Evolutionary conservation across 2,329 filamentous ascomycete species (phyloP), one percentile per base, ranked within the genome.

Genomic region (Ambrosiella cleistominuta): DNA sequence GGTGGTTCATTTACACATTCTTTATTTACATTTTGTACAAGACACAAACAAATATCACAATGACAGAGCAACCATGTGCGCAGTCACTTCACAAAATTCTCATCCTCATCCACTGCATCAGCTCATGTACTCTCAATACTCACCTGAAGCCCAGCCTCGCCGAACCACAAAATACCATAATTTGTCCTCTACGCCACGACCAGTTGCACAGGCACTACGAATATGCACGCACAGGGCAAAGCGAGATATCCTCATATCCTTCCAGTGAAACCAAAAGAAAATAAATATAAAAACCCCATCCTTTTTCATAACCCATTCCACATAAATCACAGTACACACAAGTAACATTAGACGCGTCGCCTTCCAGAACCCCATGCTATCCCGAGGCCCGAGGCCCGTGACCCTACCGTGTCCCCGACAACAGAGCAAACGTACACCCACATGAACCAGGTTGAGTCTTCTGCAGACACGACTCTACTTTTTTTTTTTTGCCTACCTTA

Each of bases 171-270:
- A 27, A 27, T 27, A 27, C 27, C 27, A 11, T 42, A 12, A 4
- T n/a, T 12, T 11, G 39, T 5, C 47, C 19, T n/a, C 19, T 35
- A 7, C 15, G 8, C 47, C 8, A 51, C 8, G 13, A 37, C 47
- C 27, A 9, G 9, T 51, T 19, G 47, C 19, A 51, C 47, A 51
- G 15, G 19, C 1, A 27, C 3, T 27, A 13, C 44, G 7, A 17
- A 47, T 47, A 47, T 51, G 47, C 47, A 51, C 47, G 47, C 47
- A 51, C 47, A 51, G 47, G 47, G 47, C 4, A 51, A 51, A 51
- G 47, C 47, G 47, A 51, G 19, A 27, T 51, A 51, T 51, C 44
- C 27, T 27, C 3, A 27, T 27, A 27, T 42, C 40, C 40, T 42
- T 42, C 40, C 40, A 42, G n/a, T 42, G n/a, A n/a, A 2, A 42